Conservation (phyloP, 1,139 yeast genomes). For the Scheffersomyces quercinus region DNA sequence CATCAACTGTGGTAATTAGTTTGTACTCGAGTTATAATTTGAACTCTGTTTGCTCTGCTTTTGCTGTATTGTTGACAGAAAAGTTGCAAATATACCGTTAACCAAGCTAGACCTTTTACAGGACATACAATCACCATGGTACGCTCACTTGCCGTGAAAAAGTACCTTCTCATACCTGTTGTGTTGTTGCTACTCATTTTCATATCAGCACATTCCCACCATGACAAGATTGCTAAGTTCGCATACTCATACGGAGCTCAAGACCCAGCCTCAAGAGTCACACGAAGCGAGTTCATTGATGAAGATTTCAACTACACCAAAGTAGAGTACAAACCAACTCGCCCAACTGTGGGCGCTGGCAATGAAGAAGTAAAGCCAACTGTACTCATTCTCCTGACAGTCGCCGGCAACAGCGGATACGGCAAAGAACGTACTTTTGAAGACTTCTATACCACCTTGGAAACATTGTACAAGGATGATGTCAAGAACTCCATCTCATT, state of each 20-base stretch:
- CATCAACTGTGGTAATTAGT: no score
- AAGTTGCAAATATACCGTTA: no score
- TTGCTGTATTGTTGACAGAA: no score
- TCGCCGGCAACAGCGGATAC: constrained; percentile 28
- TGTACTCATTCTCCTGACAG: constrained; percentile 16
- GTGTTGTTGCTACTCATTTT: neutral
- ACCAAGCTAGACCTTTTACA: no score
- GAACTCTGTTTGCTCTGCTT: no score
- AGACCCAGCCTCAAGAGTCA: neutral
- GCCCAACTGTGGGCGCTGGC: neutral
- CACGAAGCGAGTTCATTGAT: neutral
- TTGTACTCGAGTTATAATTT: no score
- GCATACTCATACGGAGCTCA: neutral
- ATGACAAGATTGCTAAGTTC: neutral
- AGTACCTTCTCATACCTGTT: neutral
- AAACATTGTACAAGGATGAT: constrained; percentile 10
- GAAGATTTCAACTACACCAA: constrained; percentile 1
- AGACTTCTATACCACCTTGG: constrained; percentile 26
- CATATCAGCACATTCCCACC: neutral
- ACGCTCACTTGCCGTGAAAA: neutral
- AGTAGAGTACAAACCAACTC: neutral
- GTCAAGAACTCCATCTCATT: constrained; percentile 22
- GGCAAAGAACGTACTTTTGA: constrained; percentile 25
- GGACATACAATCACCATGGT: no score
- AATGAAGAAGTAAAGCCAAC: neutral